Evolutionary conservation across 116 monocot species (phyloP), one percentile per base, ranked within the genome.

Genomic region (Zostera marina): DNA sequence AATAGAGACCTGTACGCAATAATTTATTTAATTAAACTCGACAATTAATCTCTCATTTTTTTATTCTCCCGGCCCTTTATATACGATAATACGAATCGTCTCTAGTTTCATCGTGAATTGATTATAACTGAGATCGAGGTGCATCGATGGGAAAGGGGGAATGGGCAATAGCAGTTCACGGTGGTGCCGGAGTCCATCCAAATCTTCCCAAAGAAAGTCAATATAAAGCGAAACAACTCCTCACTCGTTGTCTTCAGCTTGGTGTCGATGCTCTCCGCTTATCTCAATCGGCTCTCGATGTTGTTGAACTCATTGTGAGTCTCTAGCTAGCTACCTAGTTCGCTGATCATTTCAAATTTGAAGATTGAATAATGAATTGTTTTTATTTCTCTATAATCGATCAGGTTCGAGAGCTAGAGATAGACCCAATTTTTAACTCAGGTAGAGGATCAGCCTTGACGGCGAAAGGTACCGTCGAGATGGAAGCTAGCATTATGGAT

Each of bases 401-500:
- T 6, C 63, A 72, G 70, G 94, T 89, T 24, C 54, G 96, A 25
- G 80, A 89, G 43, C 56, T 89, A 21, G 96, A 96, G 68, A 72
- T 78, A 2, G 96, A 96, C 52, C 90, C 96, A 13, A 16, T 85
- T 12, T 96, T 96, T 74, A 96, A 96, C 63, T 89, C 96, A 2
- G 96, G 96, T 0, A 60, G 85, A 0, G 96, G 96, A 6, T 96
- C 96, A 0, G 85, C 96, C 5, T 62, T 96, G 5, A 83, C 85
- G 12, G 25, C 73, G 8, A 55, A 53, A 7, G 96, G 96, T 3
- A 85, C 84, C 56, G 96, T 76, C 22, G 96, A 96, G 78, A 96
- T 96, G 96, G 96, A 96, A 70, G 89, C 96, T 9, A 96, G 96
- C 66, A 85, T 89, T 48, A 96, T 96, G 96, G 83, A 89, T 64